phyloP scores from a whole-genome alignment of 1,284 basidiomycete genomes.

The Ganoderma resinaceum region DNA sequence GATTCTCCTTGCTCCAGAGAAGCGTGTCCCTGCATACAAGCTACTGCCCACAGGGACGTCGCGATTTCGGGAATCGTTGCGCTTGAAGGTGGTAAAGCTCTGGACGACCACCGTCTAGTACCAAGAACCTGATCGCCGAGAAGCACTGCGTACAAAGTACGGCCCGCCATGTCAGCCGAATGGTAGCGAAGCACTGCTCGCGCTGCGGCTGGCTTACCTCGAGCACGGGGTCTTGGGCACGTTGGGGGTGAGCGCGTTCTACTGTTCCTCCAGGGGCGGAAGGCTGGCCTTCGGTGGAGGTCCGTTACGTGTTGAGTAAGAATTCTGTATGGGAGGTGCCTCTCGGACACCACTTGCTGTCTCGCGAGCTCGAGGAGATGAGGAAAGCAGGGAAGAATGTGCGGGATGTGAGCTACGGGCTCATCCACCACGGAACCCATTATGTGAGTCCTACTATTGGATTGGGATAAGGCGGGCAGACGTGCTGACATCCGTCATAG shows the following conservation, averaged over 20 bases:
- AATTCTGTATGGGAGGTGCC: conserved; percentile 23
- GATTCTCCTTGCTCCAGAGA: conserved; percentile 9
- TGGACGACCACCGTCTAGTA: conserved; percentile 17
- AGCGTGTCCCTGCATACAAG: conserved; percentile 14
- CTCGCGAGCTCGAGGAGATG: conserved; percentile 2
- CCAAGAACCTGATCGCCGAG: conserved; percentile 18
- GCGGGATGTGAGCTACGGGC: conserved; percentile 15
- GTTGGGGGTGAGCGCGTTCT: background rate
- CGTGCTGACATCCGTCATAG: too few relatives aligned
- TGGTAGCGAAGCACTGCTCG: background rate
- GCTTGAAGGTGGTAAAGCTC: conserved; percentile 24
- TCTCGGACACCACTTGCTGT: background rate
- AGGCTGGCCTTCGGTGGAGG: conserved; percentile 6
- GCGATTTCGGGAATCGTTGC: background rate
- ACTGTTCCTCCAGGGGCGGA: background rate
- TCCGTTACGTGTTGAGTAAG: conserved; percentile 18
- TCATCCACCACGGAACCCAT: conserved; percentile 25
- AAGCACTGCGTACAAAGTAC: conserved; percentile 10
- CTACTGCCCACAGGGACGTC: conserved; percentile 19
- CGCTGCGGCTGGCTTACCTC: too few relatives aligned
- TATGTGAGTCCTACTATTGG: conserved; percentile 23
- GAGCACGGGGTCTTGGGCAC: background rate
- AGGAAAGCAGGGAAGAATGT: conserved; percentile 8
- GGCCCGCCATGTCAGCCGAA: background rate
- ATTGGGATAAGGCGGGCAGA: background rate